These are phyloP conservation scores for Pittosporum tobira DNA, from an alignment of 129 eudicot genomes.

Conservation along the genomic window DNA sequence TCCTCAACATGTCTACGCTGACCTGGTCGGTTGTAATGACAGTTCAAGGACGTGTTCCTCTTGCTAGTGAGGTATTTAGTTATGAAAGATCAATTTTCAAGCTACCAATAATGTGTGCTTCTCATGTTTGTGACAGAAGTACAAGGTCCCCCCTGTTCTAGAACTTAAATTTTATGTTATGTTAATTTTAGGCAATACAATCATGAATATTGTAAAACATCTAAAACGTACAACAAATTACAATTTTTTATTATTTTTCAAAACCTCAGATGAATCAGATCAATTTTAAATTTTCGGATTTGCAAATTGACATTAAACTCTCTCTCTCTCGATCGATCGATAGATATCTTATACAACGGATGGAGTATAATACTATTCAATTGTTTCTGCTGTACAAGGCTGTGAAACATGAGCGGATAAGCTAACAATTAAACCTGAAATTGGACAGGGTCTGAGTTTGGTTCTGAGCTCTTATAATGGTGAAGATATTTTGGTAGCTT, in stretches of 20 bases:
- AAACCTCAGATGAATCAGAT: no score
- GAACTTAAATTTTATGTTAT: no score
- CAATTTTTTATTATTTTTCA: no score
- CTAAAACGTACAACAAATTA: no score
- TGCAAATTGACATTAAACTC: no score
- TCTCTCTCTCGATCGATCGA: no score
- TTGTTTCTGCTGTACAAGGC: not conserved
- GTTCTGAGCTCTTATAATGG: conserved; percentile 77
- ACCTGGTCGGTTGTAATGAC: conserved; percentile 91
- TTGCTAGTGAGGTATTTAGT: conserved; percentile 86
- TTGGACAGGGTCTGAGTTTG: conserved; percentile 80
- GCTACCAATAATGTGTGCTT: not conserved
- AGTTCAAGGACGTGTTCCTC: conserved; percentile 83
- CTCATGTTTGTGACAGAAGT: not conserved
- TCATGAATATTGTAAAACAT: no score
- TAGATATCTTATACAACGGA: no score
- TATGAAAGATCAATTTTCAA: not conserved
- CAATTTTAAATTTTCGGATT: no score
- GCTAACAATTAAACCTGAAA: not conserved
- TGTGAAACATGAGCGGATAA: not conserved
- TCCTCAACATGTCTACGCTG: conserved; percentile 97
- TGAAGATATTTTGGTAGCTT: conserved; percentile 83
- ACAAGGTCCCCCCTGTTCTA: no score
- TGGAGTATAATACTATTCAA: not conserved
- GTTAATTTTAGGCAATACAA: no score